A percentile compares a stretch with the other conserved stretches of the same genome.
phyloP scores from a whole-genome alignment of 2,329 filamentous ascomycete species.

The Fusarium subtropicale region DNA sequence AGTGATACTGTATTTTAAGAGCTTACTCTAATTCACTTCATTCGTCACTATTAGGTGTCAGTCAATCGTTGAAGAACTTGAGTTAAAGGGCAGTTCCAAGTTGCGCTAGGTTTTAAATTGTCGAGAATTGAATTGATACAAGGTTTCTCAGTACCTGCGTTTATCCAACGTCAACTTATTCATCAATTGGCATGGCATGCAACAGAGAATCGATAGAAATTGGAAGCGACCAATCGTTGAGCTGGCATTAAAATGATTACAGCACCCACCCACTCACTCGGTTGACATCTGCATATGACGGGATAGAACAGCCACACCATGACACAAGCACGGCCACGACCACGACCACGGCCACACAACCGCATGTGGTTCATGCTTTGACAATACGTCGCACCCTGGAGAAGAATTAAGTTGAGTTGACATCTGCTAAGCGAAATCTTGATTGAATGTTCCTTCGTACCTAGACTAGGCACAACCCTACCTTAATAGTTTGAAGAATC shows the following conservation, averaged over 20 bases:
- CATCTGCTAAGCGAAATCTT: slow-evolving; percentile 23
- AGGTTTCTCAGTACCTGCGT: neutral
- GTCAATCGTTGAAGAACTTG: neutral
- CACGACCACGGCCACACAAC: slow-evolving; percentile 19
- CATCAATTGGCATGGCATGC: slow-evolving; percentile 4
- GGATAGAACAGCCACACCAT: slow-evolving; percentile 32
- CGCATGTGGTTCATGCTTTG: slow-evolving; percentile 17
- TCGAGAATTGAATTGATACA: neutral
- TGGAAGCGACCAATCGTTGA: slow-evolving; percentile 26
- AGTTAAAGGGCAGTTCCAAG: neutral
- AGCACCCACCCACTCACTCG: slow-evolving; percentile 7
- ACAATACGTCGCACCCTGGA: neutral
- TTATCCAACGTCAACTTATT: neutral
- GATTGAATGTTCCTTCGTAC: neutral
- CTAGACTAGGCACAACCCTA: neutral
- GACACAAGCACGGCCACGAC: slow-evolving; percentile 22
- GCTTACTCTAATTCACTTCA: slow-evolving; percentile 44
- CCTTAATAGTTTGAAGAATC: neutral
- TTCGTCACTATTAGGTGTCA: slow-evolving; percentile 36
- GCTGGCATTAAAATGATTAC: slow-evolving; percentile 32
- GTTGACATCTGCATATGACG: slow-evolving; percentile 33
- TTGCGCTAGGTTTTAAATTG: neutral
- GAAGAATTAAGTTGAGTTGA: neutral
- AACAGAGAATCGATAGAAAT: slow-evolving; percentile 13
- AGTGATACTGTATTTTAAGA: slow-evolving; percentile 34